These are phyloP conservation scores for Setaria viridis DNA, from an alignment of 202 grass and related monocot species.

Conservation along the genomic window DNA sequence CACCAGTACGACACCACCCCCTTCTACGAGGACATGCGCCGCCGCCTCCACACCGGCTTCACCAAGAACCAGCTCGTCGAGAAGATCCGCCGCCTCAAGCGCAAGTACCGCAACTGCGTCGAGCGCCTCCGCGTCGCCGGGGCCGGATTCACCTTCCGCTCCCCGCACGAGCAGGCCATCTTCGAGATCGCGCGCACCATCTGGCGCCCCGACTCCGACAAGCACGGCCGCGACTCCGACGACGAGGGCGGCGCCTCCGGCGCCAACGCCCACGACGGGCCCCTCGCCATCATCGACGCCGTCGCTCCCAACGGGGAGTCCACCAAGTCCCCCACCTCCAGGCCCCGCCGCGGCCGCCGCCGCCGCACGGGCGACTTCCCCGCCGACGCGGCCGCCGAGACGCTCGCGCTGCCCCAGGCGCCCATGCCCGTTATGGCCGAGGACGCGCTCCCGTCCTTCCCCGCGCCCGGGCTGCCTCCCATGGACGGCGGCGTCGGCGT, in stretches of 20 bases:
- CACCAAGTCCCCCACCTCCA: conserved; percentile 47
- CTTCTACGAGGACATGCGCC: conserved; percentile 93
- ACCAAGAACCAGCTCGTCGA: conserved; percentile 95
- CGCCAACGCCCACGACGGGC: background rate
- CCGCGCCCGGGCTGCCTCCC: conserved; percentile 13
- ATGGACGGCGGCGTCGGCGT: conserved; percentile 30
- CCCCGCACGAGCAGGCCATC: conserved; percentile 79
- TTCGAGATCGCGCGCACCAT: conserved; percentile 86
- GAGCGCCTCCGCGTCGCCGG: conserved; percentile 65
- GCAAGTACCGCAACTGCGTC: conserved; percentile 93
- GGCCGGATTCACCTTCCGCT: conserved; percentile 65
- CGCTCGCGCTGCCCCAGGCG: conserved; percentile 27
- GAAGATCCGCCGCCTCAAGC: conserved; percentile 91
- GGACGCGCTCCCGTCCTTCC: conserved; percentile 46
- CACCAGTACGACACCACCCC: conserved; percentile 92
- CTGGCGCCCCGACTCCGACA: conserved; percentile 72
- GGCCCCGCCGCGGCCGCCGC: conserved; percentile 41
- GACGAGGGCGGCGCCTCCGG: conserved; percentile 37
- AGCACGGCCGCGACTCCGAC: conserved; percentile 61
- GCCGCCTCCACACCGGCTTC: conserved; percentile 79
- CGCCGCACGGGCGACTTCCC: conserved; percentile 46
- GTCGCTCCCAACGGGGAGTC: conserved; percentile 39
- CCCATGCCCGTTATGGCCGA: conserved; percentile 43
- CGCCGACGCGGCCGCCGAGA: conserved; percentile 30
- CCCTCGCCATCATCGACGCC: background rate